Evolutionary conservation across 139 green algal species (phyloP), one percentile per base, ranked within the genome.

Genomic region (Penium margaritaceum): DNA sequence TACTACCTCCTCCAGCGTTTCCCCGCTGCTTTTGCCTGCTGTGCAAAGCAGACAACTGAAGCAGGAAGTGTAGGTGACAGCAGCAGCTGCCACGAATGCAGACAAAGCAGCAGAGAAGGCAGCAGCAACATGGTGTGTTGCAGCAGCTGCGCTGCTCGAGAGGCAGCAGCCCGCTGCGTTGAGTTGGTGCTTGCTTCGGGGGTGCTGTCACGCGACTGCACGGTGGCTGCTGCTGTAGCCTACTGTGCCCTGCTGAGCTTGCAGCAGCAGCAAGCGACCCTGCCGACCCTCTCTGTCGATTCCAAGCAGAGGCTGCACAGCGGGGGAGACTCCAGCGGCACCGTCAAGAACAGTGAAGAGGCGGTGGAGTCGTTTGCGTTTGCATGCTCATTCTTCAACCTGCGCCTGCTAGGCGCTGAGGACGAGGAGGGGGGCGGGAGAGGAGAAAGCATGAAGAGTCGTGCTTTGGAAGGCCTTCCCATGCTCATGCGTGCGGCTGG

Each of bases 1-100:
- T 80, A 77, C 39, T 76, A 67, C 64, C 65, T 80, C 21, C 73
- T 77, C 17, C 73, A 77, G 34, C 33, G 38, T 3, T 77, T 54
- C 41, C 57, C 36, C 7, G 34, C 62, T 1, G 1, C 70, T 27
- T 76, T 76, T 3, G 30, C 21, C 3, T 2, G n/a, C n/a, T n/a
- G n/a, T n/a, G n/a, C n/a, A n/a, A n/a, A n/a, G n/a, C n/a, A n/a
- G n/a, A n/a, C 19, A 17, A 66, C 1, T 19, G 9, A 66, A 34
- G 47, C n/a, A 0, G n/a, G 9, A 60, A 24, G 17, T 5, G 14
- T 17, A 6, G 9, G 2, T 24, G n/a, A 66, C 1, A 44, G 32
- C 58, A 66, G 0, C n/a, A n/a, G n/a, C n/a, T n/a, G n/a, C n/a
- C n/a, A n/a, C 1, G 32, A 66, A 36, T 21, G 58, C 58, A 44